Percentiles rank a stretch among this genome's conserved stretches.
phyloP scores from a whole-genome alignment of 768 basidiomycete genomes.

The Suillus placidus region DNA sequence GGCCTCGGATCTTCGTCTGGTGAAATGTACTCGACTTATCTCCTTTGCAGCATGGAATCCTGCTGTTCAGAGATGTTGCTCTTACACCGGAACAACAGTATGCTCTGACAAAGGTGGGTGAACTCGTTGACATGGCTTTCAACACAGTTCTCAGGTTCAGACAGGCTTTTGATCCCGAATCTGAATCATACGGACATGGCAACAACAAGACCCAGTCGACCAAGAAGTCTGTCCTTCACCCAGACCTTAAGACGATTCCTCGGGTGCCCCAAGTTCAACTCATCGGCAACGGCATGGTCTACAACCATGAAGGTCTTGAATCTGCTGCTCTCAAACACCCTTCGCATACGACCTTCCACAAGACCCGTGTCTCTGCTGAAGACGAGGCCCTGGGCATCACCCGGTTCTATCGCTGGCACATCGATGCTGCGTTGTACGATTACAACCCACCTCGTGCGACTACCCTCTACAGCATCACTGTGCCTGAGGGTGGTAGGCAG shows the following conservation, averaged over 20 bases:
- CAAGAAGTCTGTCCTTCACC: constrained; percentile 81
- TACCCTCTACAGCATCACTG: constrained; percentile 76
- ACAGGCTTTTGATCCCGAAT: constrained; percentile 75
- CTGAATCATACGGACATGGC: constrained; percentile 77
- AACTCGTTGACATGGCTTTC: constrained; percentile 5
- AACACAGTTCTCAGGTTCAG: constrained; percentile 11
- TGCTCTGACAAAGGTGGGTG: constrained; percentile 74
- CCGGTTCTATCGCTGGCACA: constrained; percentile 93
- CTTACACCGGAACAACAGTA: constrained; percentile 85
- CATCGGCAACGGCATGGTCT: constrained; percentile 85
- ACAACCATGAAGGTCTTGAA: constrained; percentile 78
- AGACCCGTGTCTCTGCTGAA: constrained; percentile 68
- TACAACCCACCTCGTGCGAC: constrained; percentile 82
- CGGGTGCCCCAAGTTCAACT: constrained; percentile 88
- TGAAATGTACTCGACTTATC: not conserved
- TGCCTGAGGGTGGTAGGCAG: constrained; percentile 70
- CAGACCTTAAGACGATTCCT: constrained; percentile 90
- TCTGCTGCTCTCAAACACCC: constrained; percentile 84
- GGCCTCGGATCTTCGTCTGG: not conserved
- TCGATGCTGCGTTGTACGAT: constrained; percentile 84
- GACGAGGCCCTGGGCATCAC: constrained; percentile 79
- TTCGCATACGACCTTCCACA: constrained; percentile 85
- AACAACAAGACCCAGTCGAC: constrained; percentile 82
- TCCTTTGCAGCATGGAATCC: constrained; percentile 57
- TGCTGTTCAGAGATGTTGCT: constrained; percentile 72